These are phyloP conservation scores for Botrytis aclada DNA, from an alignment of 2,329 filamentous ascomycete genomes.

Conservation along the genomic window DNA sequence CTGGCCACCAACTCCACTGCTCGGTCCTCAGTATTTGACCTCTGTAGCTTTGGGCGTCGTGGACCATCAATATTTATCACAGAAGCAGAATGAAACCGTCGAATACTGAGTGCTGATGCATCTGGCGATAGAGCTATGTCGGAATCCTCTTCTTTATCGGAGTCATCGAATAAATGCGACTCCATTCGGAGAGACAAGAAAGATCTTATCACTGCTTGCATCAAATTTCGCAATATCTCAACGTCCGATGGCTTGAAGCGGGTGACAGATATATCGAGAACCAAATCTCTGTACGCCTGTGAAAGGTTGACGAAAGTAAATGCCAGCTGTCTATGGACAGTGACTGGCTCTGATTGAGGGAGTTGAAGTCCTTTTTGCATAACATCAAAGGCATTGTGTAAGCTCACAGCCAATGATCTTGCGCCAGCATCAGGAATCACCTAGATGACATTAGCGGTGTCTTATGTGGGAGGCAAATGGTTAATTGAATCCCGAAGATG, in stretches of 20 bases:
- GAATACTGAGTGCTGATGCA: constrained; percentile 7
- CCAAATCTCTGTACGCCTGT: constrained; percentile 53
- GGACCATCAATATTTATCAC: constrained; percentile 40
- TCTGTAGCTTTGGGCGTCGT: constrained; percentile 29
- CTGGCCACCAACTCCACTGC: constrained; percentile 36
- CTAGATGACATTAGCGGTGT: constrained; percentile 3
- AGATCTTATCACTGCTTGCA: constrained; percentile 54
- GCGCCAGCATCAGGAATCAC: constrained; percentile 56
- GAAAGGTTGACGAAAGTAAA: constrained; percentile 55
- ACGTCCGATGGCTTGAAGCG: constrained; percentile 51
- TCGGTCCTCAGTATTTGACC: constrained; percentile 33
- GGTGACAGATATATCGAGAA: constrained; percentile 55
- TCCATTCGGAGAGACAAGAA: constrained; percentile 52
- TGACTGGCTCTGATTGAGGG: constrained; percentile 39
- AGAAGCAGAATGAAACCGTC: constrained; percentile 7
- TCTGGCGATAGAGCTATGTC: constrained; percentile 9
- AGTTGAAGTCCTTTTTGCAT: constrained; percentile 45
- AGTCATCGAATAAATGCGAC: constrained; percentile 44
- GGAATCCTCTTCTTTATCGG: constrained; percentile 22
- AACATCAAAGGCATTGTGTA: constrained; percentile 47
- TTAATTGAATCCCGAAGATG: neutral
- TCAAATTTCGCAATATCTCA: constrained; percentile 49
- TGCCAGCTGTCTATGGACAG: constrained; percentile 45
- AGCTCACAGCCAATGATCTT: constrained; percentile 47
- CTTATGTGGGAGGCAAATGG: neutral